Conservation (phyloP, 192 early-diverging fungal genomes). For the Podila clonocystis region DNA sequence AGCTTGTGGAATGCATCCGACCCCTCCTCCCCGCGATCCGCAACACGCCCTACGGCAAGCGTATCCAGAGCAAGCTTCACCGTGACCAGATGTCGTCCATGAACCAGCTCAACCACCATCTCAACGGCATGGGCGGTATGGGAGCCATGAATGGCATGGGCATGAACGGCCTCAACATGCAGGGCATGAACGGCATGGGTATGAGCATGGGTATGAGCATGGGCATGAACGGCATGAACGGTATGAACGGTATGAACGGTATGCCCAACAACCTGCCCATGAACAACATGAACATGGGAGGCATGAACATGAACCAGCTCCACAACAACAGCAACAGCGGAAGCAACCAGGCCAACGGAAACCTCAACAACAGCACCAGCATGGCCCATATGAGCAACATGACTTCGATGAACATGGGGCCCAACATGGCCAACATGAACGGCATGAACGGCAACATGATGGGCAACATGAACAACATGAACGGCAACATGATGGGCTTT, state of each 20-base stretch:
- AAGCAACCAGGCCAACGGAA: background rate
- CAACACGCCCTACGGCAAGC: conserved; percentile 90
- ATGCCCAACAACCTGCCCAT: conserved; percentile 15
- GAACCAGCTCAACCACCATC: conserved; percentile 33
- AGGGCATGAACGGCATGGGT: conserved; percentile 23
- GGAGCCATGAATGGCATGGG: conserved; percentile 14
- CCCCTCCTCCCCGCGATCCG: conserved; percentile 85
- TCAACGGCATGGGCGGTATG: conserved; percentile 34
- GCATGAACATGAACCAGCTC: conserved; percentile 13
- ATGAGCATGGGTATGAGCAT: conserved; percentile 3
- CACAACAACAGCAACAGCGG: conserved; percentile 14
- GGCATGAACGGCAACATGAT: conserved; percentile 23
- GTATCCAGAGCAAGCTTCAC: conserved; percentile 84
- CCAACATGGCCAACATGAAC: conserved; percentile 1
- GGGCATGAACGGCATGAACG: conserved; percentile 18
- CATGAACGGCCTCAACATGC: conserved; percentile 36
- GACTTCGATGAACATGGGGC: background rate
- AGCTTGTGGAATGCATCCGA: conserved; percentile 82
- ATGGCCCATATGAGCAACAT: conserved; percentile 21
- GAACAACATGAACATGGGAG: conserved; percentile 25
- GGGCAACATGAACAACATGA: conserved; percentile 14
- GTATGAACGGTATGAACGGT: conserved; percentile 16
- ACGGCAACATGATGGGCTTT: conserved; percentile 51
- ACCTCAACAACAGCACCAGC: conserved; percentile 3
- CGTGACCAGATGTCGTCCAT: conserved; percentile 59